Base-by-base conservation (phyloP, 2,329 filamentous ascomycete species). In the Paraphaeosphaeria minitans region DNA sequence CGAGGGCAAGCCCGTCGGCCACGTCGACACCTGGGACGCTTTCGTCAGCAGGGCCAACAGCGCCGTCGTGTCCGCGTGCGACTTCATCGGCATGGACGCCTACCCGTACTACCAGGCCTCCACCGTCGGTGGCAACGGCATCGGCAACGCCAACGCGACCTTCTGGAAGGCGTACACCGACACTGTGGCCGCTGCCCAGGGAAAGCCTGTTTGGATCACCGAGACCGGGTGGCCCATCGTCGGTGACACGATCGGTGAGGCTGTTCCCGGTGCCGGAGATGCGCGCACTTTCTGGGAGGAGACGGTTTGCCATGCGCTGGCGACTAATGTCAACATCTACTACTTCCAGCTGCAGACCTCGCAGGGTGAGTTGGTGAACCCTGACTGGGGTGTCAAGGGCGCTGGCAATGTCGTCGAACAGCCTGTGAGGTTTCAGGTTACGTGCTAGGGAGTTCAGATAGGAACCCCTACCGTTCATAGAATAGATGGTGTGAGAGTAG, bases 101-200 rank as follows among this genome's bases (percentile, higher is more conserved):
- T 96, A 94, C 77, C 84, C 91, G n/a, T 96, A 93, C 83, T 96
- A 88, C 79, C 87, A 96, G 80, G 84, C 82, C 69, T 89, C 86
- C 4, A 4, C 31, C 4, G 31, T 31, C 3, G 68, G 64, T 29
- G 63, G 64, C 1, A 76, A 76, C 79, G 77, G 76, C 63, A 88
- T 95, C 68, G 81, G 80, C 1, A 82, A 87, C 64, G 88, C 83
- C 66, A 84, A 85, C 70, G 66, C 75, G 22, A 85, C 93, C 54
- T 94, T 95, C 81, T 80, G 87, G 69, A 80, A 83, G 4, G 87
- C 90, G 16, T 53, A 53, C 50, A 43, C 37, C 14, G 50, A 43
- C 39, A 53, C 50, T 2, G 37, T 43, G 10, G 39, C 2, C 41
- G 22, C 6, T 4, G 50, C 50, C 8, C 50, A 53, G 50, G 85